These are phyloP conservation scores for Metschnikowia santaceciliae DNA, from an alignment of 805 yeast species.

Conservation along the genomic window DNA sequence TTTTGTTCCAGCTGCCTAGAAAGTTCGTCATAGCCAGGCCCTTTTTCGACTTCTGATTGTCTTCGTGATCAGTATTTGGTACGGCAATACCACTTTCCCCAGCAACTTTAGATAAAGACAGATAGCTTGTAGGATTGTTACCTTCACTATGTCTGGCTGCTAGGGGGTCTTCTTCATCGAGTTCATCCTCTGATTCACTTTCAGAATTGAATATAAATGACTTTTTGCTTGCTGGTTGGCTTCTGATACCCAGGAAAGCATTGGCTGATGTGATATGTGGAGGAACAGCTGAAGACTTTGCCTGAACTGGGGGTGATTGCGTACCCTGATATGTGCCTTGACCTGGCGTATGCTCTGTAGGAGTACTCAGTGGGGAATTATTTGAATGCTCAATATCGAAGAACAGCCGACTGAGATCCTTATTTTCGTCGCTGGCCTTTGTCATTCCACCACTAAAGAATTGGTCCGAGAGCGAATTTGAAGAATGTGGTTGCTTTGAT, in stretches of 20 bases:
- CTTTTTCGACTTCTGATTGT: slow-evolving; percentile 14
- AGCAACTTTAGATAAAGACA: slow-evolving; percentile 50
- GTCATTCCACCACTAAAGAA: slow-evolving; percentile 31
- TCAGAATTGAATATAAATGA: slow-evolving; percentile 39
- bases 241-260: slow-evolving; percentile 33
- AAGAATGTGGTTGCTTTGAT: slow-evolving; percentile 41
- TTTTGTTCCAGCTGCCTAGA: slow-evolving; percentile 19
- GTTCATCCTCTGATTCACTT: slow-evolving; percentile 33
- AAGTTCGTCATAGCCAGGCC: slow-evolving; percentile 32
- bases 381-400: slow-evolving; percentile 10
- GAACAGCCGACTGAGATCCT: slow-evolving; percentile 13
- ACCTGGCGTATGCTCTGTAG: background rate
- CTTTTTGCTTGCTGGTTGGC: slow-evolving; percentile 12
- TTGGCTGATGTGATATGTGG: slow-evolving; percentile 41
- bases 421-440: slow-evolving; percentile 6
- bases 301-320: slow-evolving; percentile 23
- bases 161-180: slow-evolving; percentile 17
- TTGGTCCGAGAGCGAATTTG: slow-evolving; percentile 36
- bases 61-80: slow-evolving; percentile 21
- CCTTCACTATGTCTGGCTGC: slow-evolving; percentile 5
- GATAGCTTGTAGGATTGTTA: slow-evolving; percentile 31
- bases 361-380: background rate
- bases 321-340: slow-evolving; percentile 11
- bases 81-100: slow-evolving; percentile 37
- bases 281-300: slow-evolving; percentile 39